Base-by-base conservation (phyloP, 306 rosid species). In the Medicago arabica region DNA sequence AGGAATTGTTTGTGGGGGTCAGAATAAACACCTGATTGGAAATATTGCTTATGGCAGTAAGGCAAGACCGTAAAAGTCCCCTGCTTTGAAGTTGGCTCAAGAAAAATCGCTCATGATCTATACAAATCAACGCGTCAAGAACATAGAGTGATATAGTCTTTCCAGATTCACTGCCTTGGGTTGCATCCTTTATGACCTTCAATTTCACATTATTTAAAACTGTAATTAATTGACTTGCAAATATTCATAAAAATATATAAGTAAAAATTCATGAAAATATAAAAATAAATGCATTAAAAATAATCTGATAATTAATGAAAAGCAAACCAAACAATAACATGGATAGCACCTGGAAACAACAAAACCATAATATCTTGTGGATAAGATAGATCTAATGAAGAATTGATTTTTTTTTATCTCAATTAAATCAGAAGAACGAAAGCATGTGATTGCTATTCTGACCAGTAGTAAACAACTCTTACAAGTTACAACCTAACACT, bases 91-190 rank as follows among this genome's bases (percentile, higher is more conserved):
- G 97, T 76, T 90, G 97, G 82, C 82, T 76, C 76, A 95, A 80
- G 89, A 95, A 95, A 87, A 82, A 92, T 81, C 82, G 84, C 38
- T 92, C 97, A 82, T 90, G 97, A 84, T 95, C 98, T 39, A 92
- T 84, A 80, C 91, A 90, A 77, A 95, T 85, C 85, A 95, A 81
- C 44, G 96, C 95, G 83, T 95, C 98, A 76, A 95, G 77, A 73
- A 92, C 91, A 81, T 92, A 95, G 25, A 90, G 91, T 39, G 98
- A 58, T 65, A 90, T 86, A 4, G 96, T 92, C 84, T 92, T 95
- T 82, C 98, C 98, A 65, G 92, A 96, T 83, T 95, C 98, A 82
- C 97, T 89, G 67, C 98, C 96, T 75, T 87, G 96, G 51, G 84
- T 89, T 73, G 93, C 97, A 86, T 95, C 98, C 86, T 87, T 95